phyloP scores from a whole-genome alignment of 2,329 filamentous ascomycete genomes.

The Pyrenochaeta sp. region DNA sequence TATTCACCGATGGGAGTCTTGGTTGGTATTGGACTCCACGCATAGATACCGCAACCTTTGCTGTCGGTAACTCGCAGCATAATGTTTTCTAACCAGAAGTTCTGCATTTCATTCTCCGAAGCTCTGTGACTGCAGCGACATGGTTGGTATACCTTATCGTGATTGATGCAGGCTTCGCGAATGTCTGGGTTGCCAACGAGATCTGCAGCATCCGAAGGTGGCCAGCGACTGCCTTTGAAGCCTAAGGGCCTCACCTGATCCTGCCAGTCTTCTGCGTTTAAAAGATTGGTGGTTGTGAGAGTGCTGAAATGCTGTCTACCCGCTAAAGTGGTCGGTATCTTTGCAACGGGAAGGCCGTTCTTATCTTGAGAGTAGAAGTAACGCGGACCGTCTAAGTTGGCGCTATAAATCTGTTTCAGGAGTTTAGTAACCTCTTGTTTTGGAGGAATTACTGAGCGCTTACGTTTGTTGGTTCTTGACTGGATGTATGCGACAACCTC shows the following conservation, averaged over 20 bases:
- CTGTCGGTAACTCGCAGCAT: background rate
- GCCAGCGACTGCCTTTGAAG: conserved; percentile 1
- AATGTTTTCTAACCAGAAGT: background rate
- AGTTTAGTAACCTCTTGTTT: background rate
- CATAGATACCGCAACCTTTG: background rate
- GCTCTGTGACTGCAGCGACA: background rate
- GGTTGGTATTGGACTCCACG: background rate
- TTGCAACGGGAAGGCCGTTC: background rate
- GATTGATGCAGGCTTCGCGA: background rate
- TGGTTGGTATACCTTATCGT: background rate
- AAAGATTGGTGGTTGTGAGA: background rate
- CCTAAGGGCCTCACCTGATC: background rate
- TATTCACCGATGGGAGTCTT: background rate
- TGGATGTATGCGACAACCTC: background rate
- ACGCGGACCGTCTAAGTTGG: background rate
- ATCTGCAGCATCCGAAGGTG: background rate
- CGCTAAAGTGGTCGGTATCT: background rate
- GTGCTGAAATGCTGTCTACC: background rate
- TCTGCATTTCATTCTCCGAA: background rate
- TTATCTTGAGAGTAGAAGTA: background rate
- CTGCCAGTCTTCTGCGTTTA: background rate
- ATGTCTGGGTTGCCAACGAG: background rate
- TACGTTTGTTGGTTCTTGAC: background rate
- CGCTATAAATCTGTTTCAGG: background rate
- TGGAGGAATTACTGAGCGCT: background rate